Evolutionary conservation across 139 green algal genomes (phyloP), one percentile per base, ranked within the genome.

Genomic region (Desmodesmus armatus): DNA sequence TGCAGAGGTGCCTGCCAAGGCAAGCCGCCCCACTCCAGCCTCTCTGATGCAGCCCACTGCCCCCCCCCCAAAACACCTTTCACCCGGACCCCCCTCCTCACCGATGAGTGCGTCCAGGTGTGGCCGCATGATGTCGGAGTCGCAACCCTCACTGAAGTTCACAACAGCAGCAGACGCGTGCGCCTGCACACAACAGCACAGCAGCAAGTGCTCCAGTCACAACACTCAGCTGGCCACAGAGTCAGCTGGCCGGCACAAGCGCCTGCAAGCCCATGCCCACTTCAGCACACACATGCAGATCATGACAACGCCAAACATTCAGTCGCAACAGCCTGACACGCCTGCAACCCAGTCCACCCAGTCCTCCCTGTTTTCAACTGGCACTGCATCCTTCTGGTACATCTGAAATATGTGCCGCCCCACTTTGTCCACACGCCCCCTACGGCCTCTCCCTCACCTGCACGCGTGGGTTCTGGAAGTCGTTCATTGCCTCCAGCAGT

Each of bases 91-190:
- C n/a, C n/a, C n/a, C n/a, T n/a, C 47, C 37, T n/a, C n/a, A n/a
- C n/a, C 88, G 86, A 99, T 97, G 44, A 99, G 89, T 0, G 80
- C 53, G 90, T 99, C 97, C 85, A 99, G 89, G 93, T 99, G 98
- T 23, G 93, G 95, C 29, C 90, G 89, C 85, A 99, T 85, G 35
- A 96, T 76, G 47, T 98, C 95, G 60, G 89, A 80, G 66, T 97
- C 94, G 43, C 90, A 93, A 73, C 87, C 88, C 92, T 99, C 98
- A 55, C 89, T 94, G 93, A 99, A 99, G 95, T 99, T 99, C 47
- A 99, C 97, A 23, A 98, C 89, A 0, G 96, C 98, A 23, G 97
- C 96, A 33, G 92, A 89, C 15, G 97, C 96, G 91, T 99, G 98
- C 0, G 97, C 96, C 92, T 99, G 93, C 1, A 33, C 3, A 6